Evolutionary conservation across 768 basidiomycete genomes (phyloP).

Genomic region (Phanerodontia chrysosporium): DNA sequence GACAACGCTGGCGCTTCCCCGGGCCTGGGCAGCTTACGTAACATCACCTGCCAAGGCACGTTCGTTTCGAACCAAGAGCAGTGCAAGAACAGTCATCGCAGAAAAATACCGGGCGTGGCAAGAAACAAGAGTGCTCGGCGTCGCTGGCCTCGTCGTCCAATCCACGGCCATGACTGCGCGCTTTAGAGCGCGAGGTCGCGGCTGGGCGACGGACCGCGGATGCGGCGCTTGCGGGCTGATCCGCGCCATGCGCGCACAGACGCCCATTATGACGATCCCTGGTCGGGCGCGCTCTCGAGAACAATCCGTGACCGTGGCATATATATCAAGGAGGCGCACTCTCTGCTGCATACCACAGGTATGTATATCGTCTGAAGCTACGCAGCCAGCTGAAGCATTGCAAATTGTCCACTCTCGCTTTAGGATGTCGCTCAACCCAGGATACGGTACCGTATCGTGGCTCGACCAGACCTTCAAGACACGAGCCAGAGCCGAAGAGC

Average conservation of each 20-base stretch:
- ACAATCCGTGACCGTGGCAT: too few relatives aligned
- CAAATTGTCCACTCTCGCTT: neutral
- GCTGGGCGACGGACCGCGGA: neutral
- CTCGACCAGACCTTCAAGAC: slow-evolving; percentile 42
- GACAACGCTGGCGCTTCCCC: slow-evolving; percentile 4
- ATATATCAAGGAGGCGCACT: too few relatives aligned
- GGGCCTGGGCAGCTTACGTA: slow-evolving; percentile 5
- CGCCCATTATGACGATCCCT: neutral
- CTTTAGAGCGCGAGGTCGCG: too few relatives aligned
- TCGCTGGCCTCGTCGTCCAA: too few relatives aligned
- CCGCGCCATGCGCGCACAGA: neutral
- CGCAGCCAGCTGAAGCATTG: neutral
- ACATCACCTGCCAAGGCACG: slow-evolving; percentile 3
- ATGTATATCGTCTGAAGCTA: too few relatives aligned
- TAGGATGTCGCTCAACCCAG: neutral
- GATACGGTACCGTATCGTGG: slow-evolving; percentile 25
- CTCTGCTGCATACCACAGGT: neutral
- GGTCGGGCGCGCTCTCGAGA: neutral
- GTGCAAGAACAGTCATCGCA: neutral
- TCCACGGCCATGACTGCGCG: too few relatives aligned
- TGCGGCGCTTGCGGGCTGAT: neutral
- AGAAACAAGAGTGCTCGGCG: too few relatives aligned
- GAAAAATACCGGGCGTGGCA: neutral
- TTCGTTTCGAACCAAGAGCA: neutral
- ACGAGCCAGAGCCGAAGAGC: slow-evolving; percentile 36